Percentiles rank a stretch among this genome's conserved stretches.
Evolutionary conservation across 768 basidiomycete species (phyloP).

Genomic region (Amanita inopinata): DNA sequence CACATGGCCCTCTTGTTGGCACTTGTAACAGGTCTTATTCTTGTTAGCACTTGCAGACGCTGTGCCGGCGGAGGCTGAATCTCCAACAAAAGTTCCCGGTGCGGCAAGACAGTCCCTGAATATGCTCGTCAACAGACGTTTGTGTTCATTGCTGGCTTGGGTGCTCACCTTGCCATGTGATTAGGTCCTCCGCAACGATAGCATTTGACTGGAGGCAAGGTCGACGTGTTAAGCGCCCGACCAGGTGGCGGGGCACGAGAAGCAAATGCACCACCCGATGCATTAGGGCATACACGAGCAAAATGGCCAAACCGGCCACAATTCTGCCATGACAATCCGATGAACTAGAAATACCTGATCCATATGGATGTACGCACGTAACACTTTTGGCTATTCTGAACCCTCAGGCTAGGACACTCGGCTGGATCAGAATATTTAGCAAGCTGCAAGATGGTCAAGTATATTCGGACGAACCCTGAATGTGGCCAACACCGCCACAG

Average conservation of each 20-base stretch:
- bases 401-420: slow-evolving; percentile 73
- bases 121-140: not conserved
- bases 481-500: slow-evolving; percentile 87
- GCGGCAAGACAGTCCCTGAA: slow-evolving; percentile 70
- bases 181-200: slow-evolving; percentile 86
- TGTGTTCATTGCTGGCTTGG: slow-evolving; percentile 5
- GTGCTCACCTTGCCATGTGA: slow-evolving; percentile 64
- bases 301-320: slow-evolving; percentile 81
- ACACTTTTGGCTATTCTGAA: slow-evolving; percentile 69
- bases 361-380: slow-evolving; percentile 54
- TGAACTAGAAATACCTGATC: too few relatives aligned
- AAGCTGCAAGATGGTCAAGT: not conserved
- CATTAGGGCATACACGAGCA: slow-evolving; percentile 61
- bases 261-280: slow-evolving; percentile 38
- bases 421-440: slow-evolving; percentile 27
- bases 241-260: slow-evolving; percentile 68
- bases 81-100: slow-evolving; percentile 43
- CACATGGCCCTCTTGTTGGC: slow-evolving; percentile 82
- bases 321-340: slow-evolving; percentile 39
- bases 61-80: slow-evolving; percentile 32
- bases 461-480: slow-evolving; percentile 39
- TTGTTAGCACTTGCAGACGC: slow-evolving; percentile 39
- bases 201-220: slow-evolving; percentile 77
- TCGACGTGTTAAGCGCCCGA: slow-evolving; percentile 63
- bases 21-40: slow-evolving; percentile 81